These are phyloP conservation scores for Senna siamea DNA, from an alignment of 306 rosid species.

Conservation along the genomic window DNA sequence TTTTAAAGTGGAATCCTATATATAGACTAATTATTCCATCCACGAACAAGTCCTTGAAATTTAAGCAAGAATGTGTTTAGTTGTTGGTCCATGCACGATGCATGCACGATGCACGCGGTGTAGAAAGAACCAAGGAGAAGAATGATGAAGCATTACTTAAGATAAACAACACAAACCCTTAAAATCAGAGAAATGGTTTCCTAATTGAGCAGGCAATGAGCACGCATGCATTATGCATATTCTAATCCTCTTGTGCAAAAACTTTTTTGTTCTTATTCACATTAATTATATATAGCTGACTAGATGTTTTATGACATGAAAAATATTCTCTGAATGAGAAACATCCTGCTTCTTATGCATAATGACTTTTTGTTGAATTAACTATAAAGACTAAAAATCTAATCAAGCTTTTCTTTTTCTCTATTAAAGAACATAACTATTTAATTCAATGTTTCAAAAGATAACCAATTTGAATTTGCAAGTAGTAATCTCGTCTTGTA, in stretches of 20 bases:
- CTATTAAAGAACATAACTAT: too few relatives aligned
- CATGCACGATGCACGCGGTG: not conserved
- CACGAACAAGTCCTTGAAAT: not conserved
- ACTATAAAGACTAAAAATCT: too few relatives aligned
- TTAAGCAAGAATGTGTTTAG: not conserved
- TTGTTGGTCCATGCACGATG: constrained; percentile 11
- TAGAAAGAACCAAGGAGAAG: not conserved
- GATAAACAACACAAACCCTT: not conserved
- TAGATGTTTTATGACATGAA: too few relatives aligned
- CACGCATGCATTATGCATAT: not conserved
- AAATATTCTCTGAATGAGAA: too few relatives aligned
- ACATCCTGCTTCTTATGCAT: too few relatives aligned
- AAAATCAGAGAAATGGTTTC: not conserved
- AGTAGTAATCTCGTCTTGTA: too few relatives aligned
- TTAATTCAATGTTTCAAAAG: too few relatives aligned
- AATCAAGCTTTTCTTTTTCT: too few relatives aligned
- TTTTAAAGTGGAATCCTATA: not conserved
- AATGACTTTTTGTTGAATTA: too few relatives aligned
- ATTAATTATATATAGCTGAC: too few relatives aligned
- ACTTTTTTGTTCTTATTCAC: too few relatives aligned
- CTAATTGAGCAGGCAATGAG: constrained; percentile 2
- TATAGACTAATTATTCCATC: not conserved
- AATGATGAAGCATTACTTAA: not conserved
- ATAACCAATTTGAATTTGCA: too few relatives aligned
- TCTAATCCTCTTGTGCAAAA: not conserved